Base-by-base conservation (phyloP, 2,329 filamentous ascomycete genomes). In the Colletotrichum liaoningense region DNA sequence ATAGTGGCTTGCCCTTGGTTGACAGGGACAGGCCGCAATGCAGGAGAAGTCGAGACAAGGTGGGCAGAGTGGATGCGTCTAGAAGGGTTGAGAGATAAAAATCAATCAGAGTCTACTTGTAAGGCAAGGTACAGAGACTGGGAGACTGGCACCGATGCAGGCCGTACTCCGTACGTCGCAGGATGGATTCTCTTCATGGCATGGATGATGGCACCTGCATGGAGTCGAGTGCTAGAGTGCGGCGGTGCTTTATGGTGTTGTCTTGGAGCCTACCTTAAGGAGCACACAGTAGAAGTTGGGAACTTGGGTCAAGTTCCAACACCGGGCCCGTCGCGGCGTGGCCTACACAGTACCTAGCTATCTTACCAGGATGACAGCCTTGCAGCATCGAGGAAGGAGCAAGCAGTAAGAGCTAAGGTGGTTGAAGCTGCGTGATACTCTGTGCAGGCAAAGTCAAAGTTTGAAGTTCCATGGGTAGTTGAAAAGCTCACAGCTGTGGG, bases 21-120 rank as follows among this genome's bases (percentile, higher is more conserved):
- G 67, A 56, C 70, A 73, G 59, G 60, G 70, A 73, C 60, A 62
- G 67, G 60, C 66, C 46, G 60, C 30, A 35, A 56, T 73, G 42
- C 49, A 46, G 62, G 49, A 54, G 49, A 63, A 52, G 26, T 52
- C 19, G 38, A 52, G 58, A 33, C 30, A 57, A 42, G 33, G 49
- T 58, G 38, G 58, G 33, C 35, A 60, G 52, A 49, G 65, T 73
- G 66, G 65, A 63, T 63, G 28, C 30, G 42, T 16, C 60, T 42
- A 59, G 38, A 9, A 57, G 24, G 35, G 42, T 30, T 38, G 62
- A 33, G 67, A 65, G 35, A 49, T 35, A 26, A 49, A 62, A 49
- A 11, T 42, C 30, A 49, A 38, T 16, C 35, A 49, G 67, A 52
- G 54, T 38, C 59, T 68, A 28, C 26, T 26, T 26, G 26, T 4